phyloP scores from a whole-genome alignment of 2,329 filamentous ascomycete species.

The Arthrobotrys pseudoclavata region DNA sequence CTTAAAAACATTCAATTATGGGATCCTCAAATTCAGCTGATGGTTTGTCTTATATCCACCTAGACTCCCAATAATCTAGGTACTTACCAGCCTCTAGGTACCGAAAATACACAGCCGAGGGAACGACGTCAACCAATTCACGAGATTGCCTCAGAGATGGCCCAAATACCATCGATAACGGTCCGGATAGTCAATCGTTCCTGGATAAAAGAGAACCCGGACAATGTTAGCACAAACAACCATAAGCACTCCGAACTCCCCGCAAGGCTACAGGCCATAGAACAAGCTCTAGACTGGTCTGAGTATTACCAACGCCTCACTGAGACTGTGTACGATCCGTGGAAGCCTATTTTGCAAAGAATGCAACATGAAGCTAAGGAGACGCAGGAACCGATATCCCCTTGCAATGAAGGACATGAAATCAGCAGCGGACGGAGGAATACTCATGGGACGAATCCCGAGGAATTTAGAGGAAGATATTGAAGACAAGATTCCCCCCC shows the following conservation, averaged over 20 bases:
- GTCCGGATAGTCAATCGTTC: slow-evolving; percentile 4
- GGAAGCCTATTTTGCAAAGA: slow-evolving; percentile 29
- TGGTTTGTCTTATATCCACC: no score
- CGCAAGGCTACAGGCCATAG: not conserved
- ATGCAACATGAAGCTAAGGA: slow-evolving; percentile 12
- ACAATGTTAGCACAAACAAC: slow-evolving; percentile 5
- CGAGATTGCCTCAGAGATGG: not conserved
- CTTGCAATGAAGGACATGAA: slow-evolving; percentile 11
- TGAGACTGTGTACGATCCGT: slow-evolving; percentile 7
- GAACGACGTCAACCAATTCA: no score
- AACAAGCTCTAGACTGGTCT: not conserved
- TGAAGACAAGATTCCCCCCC: slow-evolving; percentile 7
- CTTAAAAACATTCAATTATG: no score
- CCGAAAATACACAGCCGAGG: no score
- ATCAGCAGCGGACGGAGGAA: slow-evolving; percentile 4
- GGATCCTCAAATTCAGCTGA: no score
- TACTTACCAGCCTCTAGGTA: no score
- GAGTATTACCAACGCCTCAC: slow-evolving; percentile 3
- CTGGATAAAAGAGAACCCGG: slow-evolving; percentile 6
- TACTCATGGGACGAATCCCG: slow-evolving; percentile 4
- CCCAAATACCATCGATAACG: not conserved
- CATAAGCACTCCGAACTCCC: slow-evolving; percentile 1
- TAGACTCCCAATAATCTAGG: no score
- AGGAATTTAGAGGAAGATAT: slow-evolving; percentile 22
- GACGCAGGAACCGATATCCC: not conserved